Percentiles rank a stretch among this genome's conserved stretches.
phyloP scores from a whole-genome alignment of 2,329 filamentous ascomycete genomes.

The Blumeria graminis region DNA sequence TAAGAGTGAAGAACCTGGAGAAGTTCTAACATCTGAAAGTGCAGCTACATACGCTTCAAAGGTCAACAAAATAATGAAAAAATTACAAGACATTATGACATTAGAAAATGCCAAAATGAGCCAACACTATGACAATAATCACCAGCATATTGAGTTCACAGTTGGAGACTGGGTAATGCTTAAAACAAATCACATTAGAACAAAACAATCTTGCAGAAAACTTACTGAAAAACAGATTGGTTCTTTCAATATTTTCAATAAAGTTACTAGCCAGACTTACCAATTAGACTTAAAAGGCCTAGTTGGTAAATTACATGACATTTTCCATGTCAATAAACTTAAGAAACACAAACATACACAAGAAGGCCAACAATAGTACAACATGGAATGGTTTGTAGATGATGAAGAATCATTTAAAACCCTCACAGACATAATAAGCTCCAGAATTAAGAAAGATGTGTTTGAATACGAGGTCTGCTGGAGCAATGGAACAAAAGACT shows the following conservation, averaged over 20 bases:
- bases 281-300: neutral
- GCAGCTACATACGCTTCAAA: neutral
- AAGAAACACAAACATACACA: neutral
- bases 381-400: neutral
- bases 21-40: neutral
- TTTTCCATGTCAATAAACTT: constrained; percentile 2
- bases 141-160: neutral
- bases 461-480: neutral
- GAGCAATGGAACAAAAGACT: neutral
- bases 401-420: constrained; percentile 1
- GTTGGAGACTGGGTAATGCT: neutral
- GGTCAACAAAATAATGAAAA: neutral
- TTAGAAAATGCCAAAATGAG: neutral
- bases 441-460: neutral
- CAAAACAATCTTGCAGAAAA: neutral
- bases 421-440: neutral
- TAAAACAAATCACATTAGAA: neutral
- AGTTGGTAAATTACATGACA: constrained; percentile 1
- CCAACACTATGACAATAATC: neutral
- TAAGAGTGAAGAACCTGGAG: neutral
- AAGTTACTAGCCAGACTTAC: constrained; percentile 1
- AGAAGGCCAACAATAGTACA: neutral
- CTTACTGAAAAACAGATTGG: neutral
- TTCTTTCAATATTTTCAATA: neutral
- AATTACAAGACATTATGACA: neutral